Percentiles rank a stretch among this genome's conserved stretches.
These are phyloP conservation scores for Canavalia gladiata DNA, from an alignment of 306 rosid species.

Conservation along the genomic window DNA sequence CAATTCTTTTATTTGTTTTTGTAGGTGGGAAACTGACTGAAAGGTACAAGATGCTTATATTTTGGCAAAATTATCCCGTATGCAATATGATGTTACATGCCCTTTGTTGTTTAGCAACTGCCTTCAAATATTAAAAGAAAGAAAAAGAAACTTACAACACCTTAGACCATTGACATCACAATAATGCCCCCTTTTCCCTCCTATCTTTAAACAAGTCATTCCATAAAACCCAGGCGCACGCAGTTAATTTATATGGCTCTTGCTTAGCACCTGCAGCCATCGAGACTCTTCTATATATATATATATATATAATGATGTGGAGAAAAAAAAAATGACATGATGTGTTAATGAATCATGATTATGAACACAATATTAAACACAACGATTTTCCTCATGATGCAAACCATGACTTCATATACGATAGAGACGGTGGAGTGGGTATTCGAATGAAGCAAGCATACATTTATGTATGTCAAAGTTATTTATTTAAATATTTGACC, in stretches of 20 bases:
- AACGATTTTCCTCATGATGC: conserved; percentile 49
- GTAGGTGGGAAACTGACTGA: neutral
- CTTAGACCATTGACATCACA: conserved; percentile 33
- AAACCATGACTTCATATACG: conserved; percentile 64
- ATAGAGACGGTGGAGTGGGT: conserved; percentile 59
- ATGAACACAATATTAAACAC: conserved; percentile 36
- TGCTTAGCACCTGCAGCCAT: conserved; percentile 46
- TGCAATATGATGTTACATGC: neutral
- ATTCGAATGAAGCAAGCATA: conserved; percentile 23
- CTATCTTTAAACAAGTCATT: conserved; percentile 32
- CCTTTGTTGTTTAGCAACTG: neutral
- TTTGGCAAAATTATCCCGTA: neutral
- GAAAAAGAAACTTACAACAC: conserved; percentile 6
- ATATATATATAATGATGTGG: neutral
- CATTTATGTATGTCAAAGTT: too few species aligned
- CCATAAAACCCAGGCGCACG: conserved; percentile 47
- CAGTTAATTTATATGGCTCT: conserved; percentile 46
- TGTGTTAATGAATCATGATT: conserved; percentile 5
- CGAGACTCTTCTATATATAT: conserved; percentile 51
- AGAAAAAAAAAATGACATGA: conserved; percentile 49
- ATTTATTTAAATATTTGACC: too few species aligned
- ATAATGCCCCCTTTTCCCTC: neutral
- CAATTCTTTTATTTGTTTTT: neutral
- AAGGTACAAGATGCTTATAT: neutral
- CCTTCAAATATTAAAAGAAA: neutral